These are phyloP conservation scores for Geotrichum ghanense DNA, from an alignment of 805 yeast genomes.

Conservation along the genomic window DNA sequence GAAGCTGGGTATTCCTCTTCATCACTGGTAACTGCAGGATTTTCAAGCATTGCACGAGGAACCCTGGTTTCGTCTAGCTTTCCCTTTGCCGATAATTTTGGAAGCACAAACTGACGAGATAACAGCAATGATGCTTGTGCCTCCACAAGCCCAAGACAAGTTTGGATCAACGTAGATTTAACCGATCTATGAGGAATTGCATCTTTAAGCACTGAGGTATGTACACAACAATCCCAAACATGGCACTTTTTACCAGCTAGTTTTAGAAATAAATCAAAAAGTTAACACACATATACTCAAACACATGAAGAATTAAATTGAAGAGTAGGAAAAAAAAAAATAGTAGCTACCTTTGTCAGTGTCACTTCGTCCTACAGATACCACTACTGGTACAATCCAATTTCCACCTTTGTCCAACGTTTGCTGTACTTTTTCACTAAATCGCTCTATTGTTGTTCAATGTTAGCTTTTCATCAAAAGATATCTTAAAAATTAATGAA, in stretches of 20 bases:
- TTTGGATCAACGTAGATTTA: slow-evolving; percentile 58
- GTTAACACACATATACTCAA: slow-evolving; percentile 12
- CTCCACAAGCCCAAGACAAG: slow-evolving; percentile 77
- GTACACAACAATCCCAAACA: slow-evolving; percentile 73
- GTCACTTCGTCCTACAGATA: slow-evolving; percentile 43
- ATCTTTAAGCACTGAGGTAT: slow-evolving; percentile 52
- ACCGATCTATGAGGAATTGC: slow-evolving; percentile 46
- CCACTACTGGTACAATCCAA: slow-evolving; percentile 80
- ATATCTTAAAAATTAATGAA: too few relatives aligned
- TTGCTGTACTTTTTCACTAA: slow-evolving; percentile 47
- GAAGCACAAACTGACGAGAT: slow-evolving; percentile 51
- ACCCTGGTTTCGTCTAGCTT: slow-evolving; percentile 33
- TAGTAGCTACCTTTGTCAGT: slow-evolving; percentile 53
- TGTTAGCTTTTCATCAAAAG: slow-evolving; percentile 6
- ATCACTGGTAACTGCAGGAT: not conserved
- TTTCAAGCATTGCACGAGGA: not conserved
- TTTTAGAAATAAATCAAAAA: not conserved
- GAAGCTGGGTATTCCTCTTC: not conserved
- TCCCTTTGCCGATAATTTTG: slow-evolving; percentile 69
- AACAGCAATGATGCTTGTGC: slow-evolving; percentile 37
- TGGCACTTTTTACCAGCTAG: slow-evolving; percentile 41
- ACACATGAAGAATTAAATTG: too few relatives aligned
- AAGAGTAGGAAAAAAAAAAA: too few relatives aligned
- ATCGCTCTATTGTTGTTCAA: slow-evolving; percentile 20
- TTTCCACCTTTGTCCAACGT: slow-evolving; percentile 54